Evolutionary conservation across 495 filamentous ascomycete species (phyloP).

Genomic region (Podospora anserina): DNA sequence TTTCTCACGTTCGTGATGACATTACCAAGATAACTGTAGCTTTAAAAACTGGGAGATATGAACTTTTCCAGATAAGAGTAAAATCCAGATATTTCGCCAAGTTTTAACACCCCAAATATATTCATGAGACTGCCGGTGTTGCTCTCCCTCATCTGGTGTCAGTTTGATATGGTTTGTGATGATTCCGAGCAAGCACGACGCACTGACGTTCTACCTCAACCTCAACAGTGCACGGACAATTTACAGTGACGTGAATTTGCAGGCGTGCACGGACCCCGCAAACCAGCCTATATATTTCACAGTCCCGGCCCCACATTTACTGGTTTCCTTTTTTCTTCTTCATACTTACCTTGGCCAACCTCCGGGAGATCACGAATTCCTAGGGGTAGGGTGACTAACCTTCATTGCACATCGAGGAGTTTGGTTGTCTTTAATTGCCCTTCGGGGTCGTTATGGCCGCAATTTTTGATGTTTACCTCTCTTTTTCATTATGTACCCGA

Average conservation of each 20-base stretch:
- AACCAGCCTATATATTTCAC: neutral
- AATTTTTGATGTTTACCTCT: slow-evolving; percentile 1
- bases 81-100: too few relatives aligned
- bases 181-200: too few relatives aligned
- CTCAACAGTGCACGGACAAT: neutral
- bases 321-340: neutral
- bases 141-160: too few relatives aligned
- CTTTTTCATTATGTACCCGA: neutral
- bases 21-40: too few relatives aligned
- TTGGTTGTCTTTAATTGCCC: neutral
- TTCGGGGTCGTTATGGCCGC: neutral
- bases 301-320: neutral
- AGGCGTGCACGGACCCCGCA: neutral
- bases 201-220: too few relatives aligned
- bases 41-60: too few relatives aligned
- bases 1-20: too few relatives aligned
- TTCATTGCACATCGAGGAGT: slow-evolving; percentile 1
- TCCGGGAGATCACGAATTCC: neutral
- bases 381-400: neutral
- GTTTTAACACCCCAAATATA: too few relatives aligned
- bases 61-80: too few relatives aligned
- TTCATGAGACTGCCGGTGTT: too few relatives aligned
- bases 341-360: neutral
- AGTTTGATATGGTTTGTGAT: too few relatives aligned
- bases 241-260: neutral